Base-by-base conservation (phyloP, 1,139 yeast genomes). In the Keqinozyma sinolaborantium region DNA sequence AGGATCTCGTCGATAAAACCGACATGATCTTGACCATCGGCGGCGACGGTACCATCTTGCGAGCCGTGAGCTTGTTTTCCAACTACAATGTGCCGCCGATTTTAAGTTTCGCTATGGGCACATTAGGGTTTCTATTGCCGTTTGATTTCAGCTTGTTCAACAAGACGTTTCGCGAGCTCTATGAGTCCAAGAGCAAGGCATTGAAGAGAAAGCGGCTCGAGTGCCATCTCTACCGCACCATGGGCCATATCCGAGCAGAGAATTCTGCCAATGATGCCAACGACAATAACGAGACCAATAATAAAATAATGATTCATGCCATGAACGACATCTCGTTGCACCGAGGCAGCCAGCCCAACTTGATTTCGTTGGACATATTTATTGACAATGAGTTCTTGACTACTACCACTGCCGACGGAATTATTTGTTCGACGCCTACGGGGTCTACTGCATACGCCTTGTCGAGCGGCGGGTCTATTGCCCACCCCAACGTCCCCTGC, bases 381-480 rank as follows among this genome's bases (percentile, higher is more conserved):
- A 81, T 88, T 16, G 94, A 88, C 53, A 85, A 83, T 21, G 82
- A 83, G 50, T 83, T 81, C 48, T 65, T 90, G 35, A 90, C 98
- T 8, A 77, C 92, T 33, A 88, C 96, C 6, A 84, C 90, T 0
- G 95, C 95, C 0, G 97, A 90, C 55, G 97, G 97, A 14, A 74
- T 90, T 11, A 77, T 82, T 6, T 67, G 87, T 31, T 73, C 94
- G 7, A 84, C 97, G 0, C 97, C 97, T 8, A 90, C 97, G 0
- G 97, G 97, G 0, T 85, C 95, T 6, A 90, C 97, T 0, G 97
- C 97, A 0, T 90, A 90, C 54, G 85, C 95, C 0, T 64, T 90
- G 30, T 78, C 88, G 16, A 78, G 95, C 2, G 97, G 97, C 6
- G 97, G 97, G 1, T 79, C 95, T 8, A 90, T 90, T 36, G 92